phyloP scores from a whole-genome alignment of 106 monocot species.

The Dactylorhiza incarnata region DNA sequence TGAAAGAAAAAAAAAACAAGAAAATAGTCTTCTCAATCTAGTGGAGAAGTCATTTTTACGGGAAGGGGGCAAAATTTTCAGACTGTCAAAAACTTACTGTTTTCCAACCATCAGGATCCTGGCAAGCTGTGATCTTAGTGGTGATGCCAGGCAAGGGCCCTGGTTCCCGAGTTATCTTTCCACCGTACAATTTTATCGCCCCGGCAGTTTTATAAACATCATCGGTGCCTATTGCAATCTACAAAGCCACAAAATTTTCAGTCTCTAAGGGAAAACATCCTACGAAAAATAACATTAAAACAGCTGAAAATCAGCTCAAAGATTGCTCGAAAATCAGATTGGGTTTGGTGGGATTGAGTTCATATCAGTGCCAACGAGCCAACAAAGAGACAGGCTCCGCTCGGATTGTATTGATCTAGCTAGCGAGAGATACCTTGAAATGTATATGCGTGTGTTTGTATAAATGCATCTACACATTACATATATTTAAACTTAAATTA shows the following conservation, averaged over 20 bases:
- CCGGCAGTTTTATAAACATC: conserved; percentile 97
- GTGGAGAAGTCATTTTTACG: neutral
- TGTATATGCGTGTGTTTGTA: too few species aligned
- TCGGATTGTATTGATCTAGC: too few species aligned
- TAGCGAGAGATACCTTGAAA: too few species aligned
- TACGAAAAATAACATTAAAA: too few species aligned
- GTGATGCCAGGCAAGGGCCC: conserved; percentile 93
- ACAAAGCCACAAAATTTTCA: neutral
- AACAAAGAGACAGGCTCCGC: too few species aligned
- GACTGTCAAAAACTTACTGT: conserved; percentile 39
- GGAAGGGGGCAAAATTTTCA: neutral
- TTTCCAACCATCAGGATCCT: conserved; percentile 99
- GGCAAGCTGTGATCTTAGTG: conserved; percentile 92
- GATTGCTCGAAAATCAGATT: too few species aligned
- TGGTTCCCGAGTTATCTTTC: conserved; percentile 82
- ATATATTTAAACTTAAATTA: too few species aligned
- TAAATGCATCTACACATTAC: too few species aligned
- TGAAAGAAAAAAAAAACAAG: neutral
- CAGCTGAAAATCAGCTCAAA: too few species aligned
- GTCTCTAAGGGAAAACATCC: neutral
- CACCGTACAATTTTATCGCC: conserved; percentile 66
- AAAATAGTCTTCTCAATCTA: neutral
- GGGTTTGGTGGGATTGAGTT: too few species aligned
- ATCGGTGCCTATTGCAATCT: conserved; percentile 96
- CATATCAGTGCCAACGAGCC: too few species aligned